These are phyloP conservation scores for Wallacemonas sp. DNA, from an alignment of 208 protist genomes.

Conservation along the genomic window DNA sequence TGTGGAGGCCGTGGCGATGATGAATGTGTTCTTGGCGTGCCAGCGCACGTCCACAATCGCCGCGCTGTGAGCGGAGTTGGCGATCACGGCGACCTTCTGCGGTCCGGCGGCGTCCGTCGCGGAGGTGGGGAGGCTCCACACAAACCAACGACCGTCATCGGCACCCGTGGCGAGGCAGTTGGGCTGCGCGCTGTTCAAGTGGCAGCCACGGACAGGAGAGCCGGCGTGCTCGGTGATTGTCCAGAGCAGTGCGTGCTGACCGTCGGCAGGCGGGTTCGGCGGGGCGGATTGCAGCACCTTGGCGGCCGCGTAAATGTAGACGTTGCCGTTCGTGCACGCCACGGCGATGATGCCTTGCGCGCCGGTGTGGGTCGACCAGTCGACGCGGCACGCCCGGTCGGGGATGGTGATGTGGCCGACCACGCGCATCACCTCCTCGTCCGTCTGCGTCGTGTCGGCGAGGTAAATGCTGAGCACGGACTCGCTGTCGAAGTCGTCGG, in stretches of 20 bases:
- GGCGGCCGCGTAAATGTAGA: conserved; percentile 70
- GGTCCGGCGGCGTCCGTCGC: conserved; percentile 20
- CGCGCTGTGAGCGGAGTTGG: conserved; percentile 41
- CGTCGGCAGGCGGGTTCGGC: conserved; percentile 23
- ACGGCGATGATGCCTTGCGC: conserved; percentile 74
- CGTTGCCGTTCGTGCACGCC: conserved; percentile 55
- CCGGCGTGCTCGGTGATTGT: conserved; percentile 76
- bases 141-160: conserved; percentile 74
- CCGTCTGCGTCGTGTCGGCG: conserved; percentile 71
- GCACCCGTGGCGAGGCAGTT: conserved; percentile 79
- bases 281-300: conserved; percentile 41
- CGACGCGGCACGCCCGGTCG: conserved; percentile 64
- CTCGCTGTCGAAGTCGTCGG: conserved; percentile 78
- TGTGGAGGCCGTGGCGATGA: conserved; percentile 92
- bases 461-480: conserved; percentile 64
- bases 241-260: conserved; percentile 64
- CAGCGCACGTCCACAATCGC: conserved; percentile 74
- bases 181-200: conserved; percentile 94
- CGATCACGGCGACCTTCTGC: conserved; percentile 67
- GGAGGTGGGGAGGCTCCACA: conserved; percentile 92
- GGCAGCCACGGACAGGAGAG: conserved; percentile 83
- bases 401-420: conserved; percentile 55
- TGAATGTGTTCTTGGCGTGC: conserved; percentile 89
- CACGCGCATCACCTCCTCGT: conserved; percentile 69
- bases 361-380: conserved; percentile 66